Evolutionary conservation across 2,329 filamentous ascomycete species (phyloP).

Genomic region (Aspergillus melleus): DNA sequence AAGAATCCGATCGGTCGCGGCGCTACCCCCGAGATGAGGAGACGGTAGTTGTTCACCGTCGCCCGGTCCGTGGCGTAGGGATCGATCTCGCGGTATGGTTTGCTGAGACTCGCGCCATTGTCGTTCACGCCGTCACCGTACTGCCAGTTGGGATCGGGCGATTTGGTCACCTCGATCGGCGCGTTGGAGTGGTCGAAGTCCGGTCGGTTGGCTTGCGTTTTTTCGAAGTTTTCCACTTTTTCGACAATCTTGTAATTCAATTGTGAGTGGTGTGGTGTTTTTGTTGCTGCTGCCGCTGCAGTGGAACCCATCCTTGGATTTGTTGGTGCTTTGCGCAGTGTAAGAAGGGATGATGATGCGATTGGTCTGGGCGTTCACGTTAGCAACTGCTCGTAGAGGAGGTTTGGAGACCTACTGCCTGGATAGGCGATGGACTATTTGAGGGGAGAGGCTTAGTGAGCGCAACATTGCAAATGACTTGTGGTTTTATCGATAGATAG

Average conservation of each 20-base stretch:
- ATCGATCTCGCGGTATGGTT: slow-evolving; percentile 74
- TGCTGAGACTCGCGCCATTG: slow-evolving; percentile 49
- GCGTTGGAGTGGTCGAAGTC: slow-evolving; percentile 36
- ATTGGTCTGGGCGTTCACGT: not conserved
- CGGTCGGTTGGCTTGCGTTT: slow-evolving; percentile 43
- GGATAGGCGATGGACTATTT: not conserved
- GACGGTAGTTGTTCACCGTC: slow-evolving; percentile 79
- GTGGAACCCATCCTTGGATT: not conserved
- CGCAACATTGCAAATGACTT: not conserved
- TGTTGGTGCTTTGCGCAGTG: not conserved
- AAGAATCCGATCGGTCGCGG: slow-evolving; percentile 76
- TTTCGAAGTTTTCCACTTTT: slow-evolving; percentile 32
- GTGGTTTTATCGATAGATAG: not conserved
- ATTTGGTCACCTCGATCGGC: slow-evolving; percentile 40
- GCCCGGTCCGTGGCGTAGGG: slow-evolving; percentile 71
- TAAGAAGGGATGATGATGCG: not conserved
- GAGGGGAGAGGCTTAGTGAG: not conserved
- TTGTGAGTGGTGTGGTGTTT: not conserved
- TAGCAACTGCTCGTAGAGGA: not conserved
- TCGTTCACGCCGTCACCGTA: slow-evolving; percentile 46
- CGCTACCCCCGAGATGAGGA: slow-evolving; percentile 81
- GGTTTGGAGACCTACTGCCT: not conserved
- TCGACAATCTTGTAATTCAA: slow-evolving; percentile 21
- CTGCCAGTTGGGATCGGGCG: slow-evolving; percentile 44
- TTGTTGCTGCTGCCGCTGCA: too few species aligned